phyloP scores from a whole-genome alignment of 2,329 filamentous ascomycete species.

The Rhinocladiella similis region DNA sequence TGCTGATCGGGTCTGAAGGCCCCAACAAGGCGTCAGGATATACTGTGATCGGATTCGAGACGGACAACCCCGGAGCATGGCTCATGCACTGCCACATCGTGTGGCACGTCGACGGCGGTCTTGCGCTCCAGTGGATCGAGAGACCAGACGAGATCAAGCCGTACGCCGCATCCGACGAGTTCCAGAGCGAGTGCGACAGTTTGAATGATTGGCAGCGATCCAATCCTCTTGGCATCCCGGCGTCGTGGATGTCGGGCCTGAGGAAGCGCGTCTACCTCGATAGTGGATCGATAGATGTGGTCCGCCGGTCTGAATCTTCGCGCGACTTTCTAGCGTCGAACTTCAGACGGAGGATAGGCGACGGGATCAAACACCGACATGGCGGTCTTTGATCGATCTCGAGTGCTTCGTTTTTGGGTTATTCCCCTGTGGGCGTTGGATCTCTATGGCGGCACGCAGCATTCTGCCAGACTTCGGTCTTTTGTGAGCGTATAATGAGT shows the following conservation, averaged over 20 bases:
- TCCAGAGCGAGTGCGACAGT: neutral
- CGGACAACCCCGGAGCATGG: slow-evolving; percentile 58
- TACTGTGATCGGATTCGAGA: slow-evolving; percentile 58
- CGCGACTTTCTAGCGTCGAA: too few relatives aligned
- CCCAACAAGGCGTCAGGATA: slow-evolving; percentile 44
- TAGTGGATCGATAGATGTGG: neutral
- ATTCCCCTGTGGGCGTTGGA: too few relatives aligned
- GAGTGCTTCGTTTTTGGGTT: neutral
- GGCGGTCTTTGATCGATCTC: neutral
- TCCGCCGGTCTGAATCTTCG: too few relatives aligned
- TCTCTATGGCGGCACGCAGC: slow-evolving; percentile 5
- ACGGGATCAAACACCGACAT: slow-evolving; percentile 13
- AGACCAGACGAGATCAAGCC: slow-evolving; percentile 16
- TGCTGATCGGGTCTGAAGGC: slow-evolving; percentile 57
- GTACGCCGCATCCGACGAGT: neutral
- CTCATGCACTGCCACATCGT: slow-evolving; percentile 80
- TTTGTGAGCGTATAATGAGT: neutral
- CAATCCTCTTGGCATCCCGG: slow-evolving; percentile 1
- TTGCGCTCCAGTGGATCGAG: slow-evolving; percentile 49
- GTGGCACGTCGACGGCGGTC: slow-evolving; percentile 69
- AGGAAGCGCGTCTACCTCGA: slow-evolving; percentile 21
- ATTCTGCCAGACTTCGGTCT: neutral
- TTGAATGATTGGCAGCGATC: neutral
- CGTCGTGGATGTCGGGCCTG: slow-evolving; percentile 20
- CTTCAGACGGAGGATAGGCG: slow-evolving; percentile 16